Conservation (phyloP, 495 filamentous ascomycete species). For the Parmelia sp. region DNA sequence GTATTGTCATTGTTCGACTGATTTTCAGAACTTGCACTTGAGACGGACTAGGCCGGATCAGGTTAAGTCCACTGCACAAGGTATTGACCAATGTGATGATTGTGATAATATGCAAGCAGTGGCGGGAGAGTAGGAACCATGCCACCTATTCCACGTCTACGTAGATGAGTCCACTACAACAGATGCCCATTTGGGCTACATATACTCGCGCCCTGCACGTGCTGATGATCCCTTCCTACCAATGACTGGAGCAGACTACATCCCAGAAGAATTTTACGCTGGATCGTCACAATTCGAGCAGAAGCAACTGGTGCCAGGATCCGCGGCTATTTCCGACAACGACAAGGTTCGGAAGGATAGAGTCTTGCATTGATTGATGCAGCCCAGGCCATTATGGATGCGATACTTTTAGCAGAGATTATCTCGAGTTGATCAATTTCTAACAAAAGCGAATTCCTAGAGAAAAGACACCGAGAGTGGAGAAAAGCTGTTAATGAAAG, state of each 20-base stretch:
- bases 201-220: slow-evolving; percentile 34
- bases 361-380: slow-evolving; percentile 41
- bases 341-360: slow-evolving; percentile 30
- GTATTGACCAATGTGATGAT: too few relatives aligned
- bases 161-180: slow-evolving; percentile 21
- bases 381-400: slow-evolving; percentile 37
- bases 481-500: slow-evolving; percentile 26
- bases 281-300: slow-evolving; percentile 26
- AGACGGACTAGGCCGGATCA: slow-evolving; percentile 1
- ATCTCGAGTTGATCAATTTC: slow-evolving; percentile 19
- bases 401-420: slow-evolving; percentile 31
- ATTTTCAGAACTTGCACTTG: too few relatives aligned
- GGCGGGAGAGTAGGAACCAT: background rate
- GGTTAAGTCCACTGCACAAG: too few relatives aligned
- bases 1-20: too few relatives aligned
- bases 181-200: slow-evolving; percentile 30
- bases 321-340: slow-evolving; percentile 31
- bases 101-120: background rate
- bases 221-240: slow-evolving; percentile 31
- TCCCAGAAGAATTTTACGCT: slow-evolving; percentile 32
- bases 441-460: slow-evolving; percentile 24
- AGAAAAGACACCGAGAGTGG: slow-evolving; percentile 28
- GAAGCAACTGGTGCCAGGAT: slow-evolving; percentile 25
- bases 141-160: slow-evolving; percentile 28
- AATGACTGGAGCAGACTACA: slow-evolving; percentile 26